These are phyloP conservation scores for Flueggea neowawraea DNA, from an alignment of 441 rosid genomes.

Conservation along the genomic window DNA sequence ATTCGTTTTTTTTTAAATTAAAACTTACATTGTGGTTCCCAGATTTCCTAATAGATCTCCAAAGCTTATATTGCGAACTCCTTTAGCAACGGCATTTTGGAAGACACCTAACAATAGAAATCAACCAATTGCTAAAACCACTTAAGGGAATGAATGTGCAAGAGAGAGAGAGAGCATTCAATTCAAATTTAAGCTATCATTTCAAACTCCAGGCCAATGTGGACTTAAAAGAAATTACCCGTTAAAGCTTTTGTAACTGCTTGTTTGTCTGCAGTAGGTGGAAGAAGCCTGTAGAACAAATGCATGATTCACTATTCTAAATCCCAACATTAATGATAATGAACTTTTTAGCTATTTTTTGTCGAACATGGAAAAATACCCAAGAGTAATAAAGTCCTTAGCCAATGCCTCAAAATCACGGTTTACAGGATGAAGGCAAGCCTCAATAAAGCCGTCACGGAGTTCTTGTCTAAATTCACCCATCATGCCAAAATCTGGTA, in stretches of 20 bases:
- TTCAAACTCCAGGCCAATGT: constrained; percentile 10
- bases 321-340: neutral
- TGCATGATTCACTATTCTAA: neutral
- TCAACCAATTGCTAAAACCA: neutral
- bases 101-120: constrained; percentile 52
- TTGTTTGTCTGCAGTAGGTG: constrained; percentile 75
- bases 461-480: constrained; percentile 93
- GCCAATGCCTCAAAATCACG: constrained; percentile 91
- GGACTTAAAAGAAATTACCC: constrained; percentile 35
- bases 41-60: constrained; percentile 89
- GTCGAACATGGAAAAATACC: constrained; percentile 40
- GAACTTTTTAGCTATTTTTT: neutral
- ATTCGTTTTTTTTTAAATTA: neutral
- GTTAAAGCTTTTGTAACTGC: constrained; percentile 91
- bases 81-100: constrained; percentile 78
- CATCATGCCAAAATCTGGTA: constrained; percentile 98
- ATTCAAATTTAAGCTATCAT: too few species aligned
- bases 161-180: too few species aligned
- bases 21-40: constrained; percentile 80
- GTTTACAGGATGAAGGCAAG: constrained; percentile 97
- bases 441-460: constrained; percentile 91
- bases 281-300: constrained; percentile 69
- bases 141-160: neutral
- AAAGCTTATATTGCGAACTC: constrained; percentile 86
- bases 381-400: constrained; percentile 90